Evolutionary conservation across 305 asterid species (phyloP).

Genomic region (Nicotiana rustica): DNA sequence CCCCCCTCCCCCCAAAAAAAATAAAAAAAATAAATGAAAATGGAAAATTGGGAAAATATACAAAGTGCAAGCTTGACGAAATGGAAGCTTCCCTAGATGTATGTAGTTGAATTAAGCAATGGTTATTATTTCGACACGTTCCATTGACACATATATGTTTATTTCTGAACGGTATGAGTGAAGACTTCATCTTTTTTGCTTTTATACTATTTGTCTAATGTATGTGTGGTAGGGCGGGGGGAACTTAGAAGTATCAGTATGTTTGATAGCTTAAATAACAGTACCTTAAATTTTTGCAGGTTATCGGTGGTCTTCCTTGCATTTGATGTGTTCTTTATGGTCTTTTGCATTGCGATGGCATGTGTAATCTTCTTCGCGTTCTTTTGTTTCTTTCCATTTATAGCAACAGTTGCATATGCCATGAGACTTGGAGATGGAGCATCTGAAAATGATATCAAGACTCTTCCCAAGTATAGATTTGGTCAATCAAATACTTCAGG

Average conservation of each 20-base stretch:
- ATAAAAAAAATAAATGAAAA: not conserved
- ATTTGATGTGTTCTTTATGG: constrained; percentile 82
- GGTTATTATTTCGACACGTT: not conserved
- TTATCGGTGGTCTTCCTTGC: constrained; percentile 77
- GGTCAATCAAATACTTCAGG: constrained; percentile 44
- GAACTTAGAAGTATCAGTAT: not conserved
- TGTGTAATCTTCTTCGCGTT: constrained; percentile 62
- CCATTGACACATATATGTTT: not conserved
- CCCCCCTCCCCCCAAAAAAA: too few relatives aligned
- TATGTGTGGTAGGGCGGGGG: not conserved
- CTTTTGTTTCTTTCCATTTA: constrained; percentile 77
- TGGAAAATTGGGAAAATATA: not conserved
- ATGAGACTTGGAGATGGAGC: constrained; percentile 78
- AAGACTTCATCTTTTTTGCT: not conserved
- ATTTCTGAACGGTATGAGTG: not conserved
- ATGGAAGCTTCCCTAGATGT: not conserved
- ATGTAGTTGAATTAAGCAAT: not conserved
- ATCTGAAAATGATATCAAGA: constrained; percentile 72
- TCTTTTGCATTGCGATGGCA: constrained; percentile 83
- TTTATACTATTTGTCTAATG: too few relatives aligned
- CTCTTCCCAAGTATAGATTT: constrained; percentile 73
- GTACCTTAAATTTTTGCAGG: constrained; percentile 56
- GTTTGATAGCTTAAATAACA: constrained; percentile 24
- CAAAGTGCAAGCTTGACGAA: not conserved
- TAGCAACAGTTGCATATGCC: constrained; percentile 79